Percentiles rank a stretch among this genome's conserved stretches.
Conservation (phyloP, 257 asterid genomes). For the Nicotiana noctiflora region DNA sequence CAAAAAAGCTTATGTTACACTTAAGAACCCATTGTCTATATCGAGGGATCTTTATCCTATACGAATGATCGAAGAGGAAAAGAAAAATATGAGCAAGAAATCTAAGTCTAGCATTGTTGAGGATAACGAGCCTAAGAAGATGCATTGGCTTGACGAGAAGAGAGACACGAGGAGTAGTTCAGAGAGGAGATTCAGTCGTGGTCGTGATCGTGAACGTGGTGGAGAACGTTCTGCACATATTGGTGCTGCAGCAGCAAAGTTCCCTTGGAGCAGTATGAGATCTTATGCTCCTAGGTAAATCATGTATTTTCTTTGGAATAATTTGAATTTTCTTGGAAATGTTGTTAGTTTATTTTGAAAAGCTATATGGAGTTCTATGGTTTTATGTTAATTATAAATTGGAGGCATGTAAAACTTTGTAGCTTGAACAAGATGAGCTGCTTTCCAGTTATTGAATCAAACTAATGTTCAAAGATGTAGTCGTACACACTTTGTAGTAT, state of each 20-base stretch:
- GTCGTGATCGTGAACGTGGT: constrained; percentile 6
- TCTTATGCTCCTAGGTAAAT: constrained; percentile 34
- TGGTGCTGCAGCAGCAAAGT: constrained; percentile 35
- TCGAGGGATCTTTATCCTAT: constrained; percentile 72
- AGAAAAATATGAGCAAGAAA: constrained; percentile 37
- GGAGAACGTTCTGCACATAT: background rate
- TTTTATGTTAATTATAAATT: background rate
- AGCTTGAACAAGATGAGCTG: background rate
- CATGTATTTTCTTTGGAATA: background rate
- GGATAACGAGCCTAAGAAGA: constrained; percentile 60
- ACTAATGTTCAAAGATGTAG: background rate
- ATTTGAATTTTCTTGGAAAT: background rate
- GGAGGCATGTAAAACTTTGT: background rate
- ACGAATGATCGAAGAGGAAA: constrained; percentile 59
- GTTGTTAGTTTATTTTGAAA: background rate
- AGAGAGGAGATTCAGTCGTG: constrained; percentile 22
- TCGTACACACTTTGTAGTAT: background rate
- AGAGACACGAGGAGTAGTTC: constrained; percentile 33
- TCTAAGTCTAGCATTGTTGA: constrained; percentile 70
- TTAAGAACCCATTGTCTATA: constrained; percentile 57
- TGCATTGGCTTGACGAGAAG: constrained; percentile 87
- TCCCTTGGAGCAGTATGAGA: constrained; percentile 90
- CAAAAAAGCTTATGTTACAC: constrained; percentile 87
- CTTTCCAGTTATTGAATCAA: background rate
- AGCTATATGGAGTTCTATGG: background rate